These are phyloP conservation scores for Lignosus rhinocerotis DNA, from an alignment of 1,284 basidiomycete genomes.

Conservation along the genomic window DNA sequence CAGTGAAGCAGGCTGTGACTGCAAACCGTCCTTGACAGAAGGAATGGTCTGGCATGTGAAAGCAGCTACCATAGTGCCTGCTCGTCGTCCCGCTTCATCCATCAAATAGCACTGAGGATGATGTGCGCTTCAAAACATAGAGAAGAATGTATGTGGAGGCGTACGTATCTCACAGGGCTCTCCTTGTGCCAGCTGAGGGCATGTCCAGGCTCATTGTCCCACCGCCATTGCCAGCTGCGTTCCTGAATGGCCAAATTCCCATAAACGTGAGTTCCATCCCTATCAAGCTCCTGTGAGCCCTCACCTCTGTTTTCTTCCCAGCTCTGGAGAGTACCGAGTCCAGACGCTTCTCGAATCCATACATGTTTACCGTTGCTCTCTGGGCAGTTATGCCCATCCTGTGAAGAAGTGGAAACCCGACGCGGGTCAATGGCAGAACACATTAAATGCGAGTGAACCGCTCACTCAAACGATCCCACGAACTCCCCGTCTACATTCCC, in stretches of 20 bases:
- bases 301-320: slow-evolving; percentile 23
- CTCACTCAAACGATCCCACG: slow-evolving; percentile 43
- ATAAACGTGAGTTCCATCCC: not conserved
- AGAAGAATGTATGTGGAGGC: not conserved
- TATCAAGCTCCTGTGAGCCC: not conserved
- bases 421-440: not conserved
- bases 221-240: slow-evolving; percentile 29
- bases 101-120: slow-evolving; percentile 25
- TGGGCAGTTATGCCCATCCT: slow-evolving; percentile 31
- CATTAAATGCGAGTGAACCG: not conserved
- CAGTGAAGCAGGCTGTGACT: slow-evolving; percentile 21
- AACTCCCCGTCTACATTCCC: slow-evolving; percentile 34
- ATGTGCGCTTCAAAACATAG: not conserved
- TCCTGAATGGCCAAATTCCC: slow-evolving; percentile 12
- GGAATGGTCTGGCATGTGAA: slow-evolving; percentile 18
- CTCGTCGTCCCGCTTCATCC: slow-evolving; percentile 9
- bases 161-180: slow-evolving; percentile 29
- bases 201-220: slow-evolving; percentile 21
- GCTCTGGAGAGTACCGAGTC: slow-evolving; percentile 25
- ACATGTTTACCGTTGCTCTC: slow-evolving; percentile 25
- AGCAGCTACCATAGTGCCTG: slow-evolving; percentile 22
- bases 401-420: not conserved
- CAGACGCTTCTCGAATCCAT: slow-evolving; percentile 24
- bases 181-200: slow-evolving; percentile 29
- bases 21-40: slow-evolving; percentile 10